phyloP scores from a whole-genome alignment of 805 yeast species.

The Starmerella geochares region DNA sequence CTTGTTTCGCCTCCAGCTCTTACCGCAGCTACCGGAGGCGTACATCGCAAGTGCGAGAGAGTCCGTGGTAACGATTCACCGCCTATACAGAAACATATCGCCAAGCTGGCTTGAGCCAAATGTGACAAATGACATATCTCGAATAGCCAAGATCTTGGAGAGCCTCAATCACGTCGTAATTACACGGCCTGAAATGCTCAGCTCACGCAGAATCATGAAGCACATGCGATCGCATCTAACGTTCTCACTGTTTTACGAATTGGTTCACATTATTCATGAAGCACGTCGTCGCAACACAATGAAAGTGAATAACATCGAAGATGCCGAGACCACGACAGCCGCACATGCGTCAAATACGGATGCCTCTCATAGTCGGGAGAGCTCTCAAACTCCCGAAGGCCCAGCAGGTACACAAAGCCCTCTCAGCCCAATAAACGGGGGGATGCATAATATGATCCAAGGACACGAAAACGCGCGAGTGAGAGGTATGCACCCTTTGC shows the following conservation, averaged over 20 bases:
- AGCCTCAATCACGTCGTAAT: slow-evolving; percentile 77
- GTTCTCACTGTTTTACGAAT: slow-evolving; percentile 80
- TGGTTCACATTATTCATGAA: slow-evolving; percentile 91
- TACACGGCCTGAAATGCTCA: slow-evolving; percentile 75
- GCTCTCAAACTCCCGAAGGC: not conserved
- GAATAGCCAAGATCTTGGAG: slow-evolving; percentile 85
- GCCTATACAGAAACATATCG: slow-evolving; percentile 74
- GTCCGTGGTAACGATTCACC: slow-evolving; percentile 83
- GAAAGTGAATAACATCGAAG: slow-evolving; percentile 8
- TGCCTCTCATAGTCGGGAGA: not conserved
- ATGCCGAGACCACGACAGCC: not conserved
- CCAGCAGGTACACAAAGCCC: not conserved
- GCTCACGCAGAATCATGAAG: slow-evolving; percentile 65
- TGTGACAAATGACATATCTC: slow-evolving; percentile 77
- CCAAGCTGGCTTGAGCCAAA: slow-evolving; percentile 70
- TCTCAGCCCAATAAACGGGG: slow-evolving; percentile 6
- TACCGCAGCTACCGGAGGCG: slow-evolving; percentile 57
- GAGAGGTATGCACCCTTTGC: slow-evolving; percentile 52
- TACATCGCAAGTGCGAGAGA: slow-evolving; percentile 84
- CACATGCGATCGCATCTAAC: slow-evolving; percentile 88
- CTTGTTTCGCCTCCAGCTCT: slow-evolving; percentile 68
- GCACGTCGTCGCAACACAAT: slow-evolving; percentile 57
- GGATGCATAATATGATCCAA: slow-evolving; percentile 12
- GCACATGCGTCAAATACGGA: not conserved
- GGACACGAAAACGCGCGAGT: slow-evolving; percentile 1